Percentiles rank a stretch among this genome's conserved stretches.
These are phyloP conservation scores for Elsinoe batatas DNA, from an alignment of 2,329 filamentous ascomycete genomes.

Conservation along the genomic window DNA sequence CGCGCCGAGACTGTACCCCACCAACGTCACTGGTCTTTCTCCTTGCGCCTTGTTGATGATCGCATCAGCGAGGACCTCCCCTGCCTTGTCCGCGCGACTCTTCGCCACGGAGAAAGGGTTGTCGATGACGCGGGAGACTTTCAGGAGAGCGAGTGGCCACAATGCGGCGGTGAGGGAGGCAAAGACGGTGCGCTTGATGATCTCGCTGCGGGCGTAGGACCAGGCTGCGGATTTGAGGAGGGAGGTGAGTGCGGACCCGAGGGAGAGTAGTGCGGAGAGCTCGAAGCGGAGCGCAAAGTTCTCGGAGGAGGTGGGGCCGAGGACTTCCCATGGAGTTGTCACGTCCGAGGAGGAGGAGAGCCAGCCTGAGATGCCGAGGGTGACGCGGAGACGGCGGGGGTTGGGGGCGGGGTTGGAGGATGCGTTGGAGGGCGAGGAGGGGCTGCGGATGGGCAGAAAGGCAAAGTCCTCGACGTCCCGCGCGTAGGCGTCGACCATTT, in stretches of 20 bases:
- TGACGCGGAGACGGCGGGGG: slow-evolving; percentile 55
- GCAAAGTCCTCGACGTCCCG: slow-evolving; percentile 83
- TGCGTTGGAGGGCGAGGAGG: slow-evolving; percentile 32
- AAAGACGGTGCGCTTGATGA: slow-evolving; percentile 53
- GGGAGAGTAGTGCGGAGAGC: slow-evolving; percentile 61
- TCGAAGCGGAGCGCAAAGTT: slow-evolving; percentile 81
- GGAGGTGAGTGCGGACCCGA: slow-evolving; percentile 67
- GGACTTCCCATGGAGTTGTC: slow-evolving; percentile 65
- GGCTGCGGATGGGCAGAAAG: slow-evolving; percentile 60
- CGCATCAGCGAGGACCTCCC: slow-evolving; percentile 32
- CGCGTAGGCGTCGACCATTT: slow-evolving; percentile 81
- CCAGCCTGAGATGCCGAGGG: slow-evolving; percentile 77
- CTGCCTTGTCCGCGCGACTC: slow-evolving; percentile 30
- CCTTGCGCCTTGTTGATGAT: slow-evolving; percentile 34
- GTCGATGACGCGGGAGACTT: slow-evolving; percentile 33
- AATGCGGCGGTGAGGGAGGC: slow-evolving; percentile 38
- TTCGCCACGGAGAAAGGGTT: slow-evolving; percentile 33
- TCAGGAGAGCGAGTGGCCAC: slow-evolving; percentile 40
- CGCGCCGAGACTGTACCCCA: slow-evolving; percentile 33
- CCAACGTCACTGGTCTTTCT: slow-evolving; percentile 31
- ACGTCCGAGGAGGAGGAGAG: slow-evolving; percentile 61
- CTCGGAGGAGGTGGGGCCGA: slow-evolving; percentile 60
- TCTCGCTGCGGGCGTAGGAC: slow-evolving; percentile 61
- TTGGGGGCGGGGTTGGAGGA: slow-evolving; percentile 33
- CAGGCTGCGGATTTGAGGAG: slow-evolving; percentile 76